Evolutionary conservation across 495 filamentous ascomycete genomes (phyloP).

Genomic region (Ramalina peruviana): DNA sequence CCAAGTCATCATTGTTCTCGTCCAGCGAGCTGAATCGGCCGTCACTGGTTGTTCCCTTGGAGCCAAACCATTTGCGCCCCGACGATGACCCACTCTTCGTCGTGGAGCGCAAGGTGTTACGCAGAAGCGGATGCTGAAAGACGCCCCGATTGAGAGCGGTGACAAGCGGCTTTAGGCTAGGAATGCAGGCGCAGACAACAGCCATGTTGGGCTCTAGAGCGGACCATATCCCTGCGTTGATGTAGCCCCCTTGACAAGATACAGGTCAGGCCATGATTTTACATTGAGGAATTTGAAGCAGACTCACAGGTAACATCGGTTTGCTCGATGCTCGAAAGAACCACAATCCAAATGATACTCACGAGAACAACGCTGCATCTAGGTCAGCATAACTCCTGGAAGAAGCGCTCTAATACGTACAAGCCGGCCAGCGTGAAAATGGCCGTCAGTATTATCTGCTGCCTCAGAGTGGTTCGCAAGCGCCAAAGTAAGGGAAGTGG

Average conservation of each 20-base stretch:
- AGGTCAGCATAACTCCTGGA: background rate
- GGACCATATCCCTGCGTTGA: conserved; percentile 44
- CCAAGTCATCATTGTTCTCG: background rate
- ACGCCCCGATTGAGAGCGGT: conserved; percentile 20
- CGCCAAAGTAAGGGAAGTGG: conserved; percentile 9
- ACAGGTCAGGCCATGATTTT: background rate
- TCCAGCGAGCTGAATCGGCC: conserved; percentile 1
- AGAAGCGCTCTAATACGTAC: background rate
- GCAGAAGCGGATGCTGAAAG: background rate
- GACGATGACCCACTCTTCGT: background rate
- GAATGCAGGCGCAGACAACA: conserved; percentile 41
- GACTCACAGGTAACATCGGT: conserved; percentile 1
- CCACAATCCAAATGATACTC: conserved; percentile 6
- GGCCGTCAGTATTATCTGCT: conserved; percentile 3
- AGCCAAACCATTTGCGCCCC: background rate
- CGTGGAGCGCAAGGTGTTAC: background rate
- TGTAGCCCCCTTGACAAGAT: conserved; percentile 32
- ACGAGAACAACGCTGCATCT: conserved; percentile 6
- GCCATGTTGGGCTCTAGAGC: conserved; percentile 42
- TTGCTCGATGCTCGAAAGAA: conserved; percentile 4
- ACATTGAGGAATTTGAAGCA: background rate
- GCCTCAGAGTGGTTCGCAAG: background rate
- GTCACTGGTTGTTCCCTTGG: background rate
- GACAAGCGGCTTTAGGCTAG: conserved; percentile 37
- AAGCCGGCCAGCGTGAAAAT: conserved; percentile 9